phyloP scores from a whole-genome alignment of 169 alveolate genomes.

The Miamiensis avidus region DNA sequence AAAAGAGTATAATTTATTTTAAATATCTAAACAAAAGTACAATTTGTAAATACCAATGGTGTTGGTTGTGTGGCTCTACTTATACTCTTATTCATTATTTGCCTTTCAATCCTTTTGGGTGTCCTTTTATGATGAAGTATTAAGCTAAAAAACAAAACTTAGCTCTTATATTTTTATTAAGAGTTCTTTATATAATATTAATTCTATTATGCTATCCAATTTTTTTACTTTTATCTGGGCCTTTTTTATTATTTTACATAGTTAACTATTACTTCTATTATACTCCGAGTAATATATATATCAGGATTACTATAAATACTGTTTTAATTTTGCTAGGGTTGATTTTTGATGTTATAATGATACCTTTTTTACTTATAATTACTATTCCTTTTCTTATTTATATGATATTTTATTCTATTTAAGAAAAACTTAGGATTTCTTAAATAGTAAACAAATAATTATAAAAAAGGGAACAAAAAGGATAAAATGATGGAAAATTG shows the following conservation, averaged over 20 bases:
- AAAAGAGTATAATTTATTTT: not conserved
- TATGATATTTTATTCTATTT: no score
- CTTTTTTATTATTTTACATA: conserved; percentile 1
- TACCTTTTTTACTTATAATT: no score
- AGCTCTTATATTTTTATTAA: not conserved
- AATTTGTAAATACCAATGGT: conserved; percentile 15
- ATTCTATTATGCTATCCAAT: conserved; percentile 1
- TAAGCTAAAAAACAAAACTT: conserved; percentile 1
- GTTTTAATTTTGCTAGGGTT: no score
- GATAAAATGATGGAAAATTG: no score
- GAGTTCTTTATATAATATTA: not conserved
- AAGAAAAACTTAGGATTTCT: no score
- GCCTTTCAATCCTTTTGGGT: conserved; percentile 24
- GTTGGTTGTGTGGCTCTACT: conserved; percentile 21
- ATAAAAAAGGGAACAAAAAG: no score
- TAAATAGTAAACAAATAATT: no score
- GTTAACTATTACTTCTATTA: no score
- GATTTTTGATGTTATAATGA: no score
- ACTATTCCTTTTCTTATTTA: no score
- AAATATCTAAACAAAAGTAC: not conserved
- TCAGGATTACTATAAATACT: no score
- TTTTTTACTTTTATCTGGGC: conserved; percentile 9
- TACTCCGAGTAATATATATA: no score
- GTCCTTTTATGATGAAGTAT: conserved; percentile 10
- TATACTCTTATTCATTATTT: conserved; percentile 13